Conservation (phyloP, 345 rosid species). For the Carallia pectinifolia region DNA sequence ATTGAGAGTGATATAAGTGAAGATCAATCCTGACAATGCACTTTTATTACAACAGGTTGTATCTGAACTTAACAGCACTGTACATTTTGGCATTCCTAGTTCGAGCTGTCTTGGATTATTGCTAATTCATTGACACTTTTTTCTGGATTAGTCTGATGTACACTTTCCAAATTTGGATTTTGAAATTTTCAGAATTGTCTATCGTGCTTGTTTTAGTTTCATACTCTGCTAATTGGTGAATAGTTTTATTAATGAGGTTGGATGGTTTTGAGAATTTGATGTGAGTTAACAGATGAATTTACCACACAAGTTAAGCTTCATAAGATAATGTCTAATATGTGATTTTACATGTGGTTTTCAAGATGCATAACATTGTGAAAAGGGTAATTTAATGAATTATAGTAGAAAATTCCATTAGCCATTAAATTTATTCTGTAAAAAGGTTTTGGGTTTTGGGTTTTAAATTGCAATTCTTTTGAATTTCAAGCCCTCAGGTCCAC, state of each 20-base stretch:
- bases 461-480: too few relatives aligned
- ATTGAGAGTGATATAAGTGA: conserved; percentile 39
- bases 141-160: not conserved
- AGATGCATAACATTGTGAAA: too few relatives aligned
- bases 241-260: not conserved
- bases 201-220: not conserved
- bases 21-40: conserved; percentile 7
- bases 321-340: too few relatives aligned
- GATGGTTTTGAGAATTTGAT: too few relatives aligned
- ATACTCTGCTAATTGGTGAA: not conserved
- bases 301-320: too few relatives aligned
- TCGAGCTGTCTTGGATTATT: not conserved
- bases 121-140: not conserved
- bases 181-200: not conserved
- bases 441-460: too few relatives aligned
- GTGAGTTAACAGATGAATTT: too few relatives aligned
- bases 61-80: not conserved
- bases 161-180: not conserved
- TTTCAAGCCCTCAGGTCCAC: too few relatives aligned
- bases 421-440: too few relatives aligned
- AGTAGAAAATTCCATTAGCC: too few relatives aligned
- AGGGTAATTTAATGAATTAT: too few relatives aligned
- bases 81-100: not conserved
- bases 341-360: too few relatives aligned
- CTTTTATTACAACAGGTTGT: not conserved